A percentile compares a stretch with the other conserved stretches of the same genome.
Evolutionary conservation across 225 moss, liverwort and hornwort species (phyloP).

Genomic region (Lunularia cruciata): DNA sequence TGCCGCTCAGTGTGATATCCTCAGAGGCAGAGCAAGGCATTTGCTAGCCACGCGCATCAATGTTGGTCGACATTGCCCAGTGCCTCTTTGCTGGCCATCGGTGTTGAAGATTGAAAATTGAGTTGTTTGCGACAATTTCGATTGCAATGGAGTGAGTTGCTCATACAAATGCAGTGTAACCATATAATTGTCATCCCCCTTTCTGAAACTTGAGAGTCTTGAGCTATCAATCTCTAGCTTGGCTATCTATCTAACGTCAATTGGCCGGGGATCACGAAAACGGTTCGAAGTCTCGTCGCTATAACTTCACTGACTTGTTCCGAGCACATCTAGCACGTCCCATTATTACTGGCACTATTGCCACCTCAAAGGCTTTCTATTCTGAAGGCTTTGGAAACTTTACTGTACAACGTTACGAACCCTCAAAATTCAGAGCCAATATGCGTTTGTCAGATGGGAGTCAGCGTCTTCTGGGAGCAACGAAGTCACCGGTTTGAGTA

Average conservation of each 20-base stretch:
- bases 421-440: not conserved
- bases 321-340: not conserved
- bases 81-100: not conserved
- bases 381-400: not conserved
- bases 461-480: too few relatives aligned
- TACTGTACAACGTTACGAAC: not conserved
- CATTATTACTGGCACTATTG: not conserved
- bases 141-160: not conserved
- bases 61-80: not conserved
- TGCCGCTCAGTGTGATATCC: not conserved
- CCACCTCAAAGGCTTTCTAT: not conserved
- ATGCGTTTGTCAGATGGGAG: too few relatives aligned
- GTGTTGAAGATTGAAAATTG: not conserved
- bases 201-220: not conserved
- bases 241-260: not conserved
- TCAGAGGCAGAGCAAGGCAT: not conserved
- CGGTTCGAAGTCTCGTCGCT: not conserved
- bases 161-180: not conserved
- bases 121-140: not conserved
- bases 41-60: not conserved
- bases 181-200: not conserved
- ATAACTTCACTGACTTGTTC: not conserved
- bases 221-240: not conserved
- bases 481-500: too few relatives aligned
- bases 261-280: conserved; percentile 1